Percentiles rank a stretch among this genome's conserved stretches.
Evolutionary conservation across 2,329 filamentous ascomycete genomes (phyloP).

Genomic region (Talaromyces marneffei): DNA sequence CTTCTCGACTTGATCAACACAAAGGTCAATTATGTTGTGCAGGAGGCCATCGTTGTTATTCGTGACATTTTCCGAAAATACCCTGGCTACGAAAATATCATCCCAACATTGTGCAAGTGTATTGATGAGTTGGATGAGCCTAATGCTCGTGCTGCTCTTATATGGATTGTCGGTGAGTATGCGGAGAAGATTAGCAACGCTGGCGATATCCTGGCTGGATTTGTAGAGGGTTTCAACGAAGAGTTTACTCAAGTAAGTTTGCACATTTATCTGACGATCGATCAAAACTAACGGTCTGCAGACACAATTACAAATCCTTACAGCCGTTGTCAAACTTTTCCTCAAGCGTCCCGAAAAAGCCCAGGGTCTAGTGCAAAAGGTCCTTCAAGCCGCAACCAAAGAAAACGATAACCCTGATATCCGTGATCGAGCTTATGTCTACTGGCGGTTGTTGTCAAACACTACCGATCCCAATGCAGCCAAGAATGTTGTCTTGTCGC

Average conservation of each 20-base stretch:
- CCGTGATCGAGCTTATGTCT: conserved; percentile 92
- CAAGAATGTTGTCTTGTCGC: conserved; percentile 87
- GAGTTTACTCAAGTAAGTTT: conserved; percentile 80
- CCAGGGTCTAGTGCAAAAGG: conserved; percentile 86
- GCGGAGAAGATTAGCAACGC: conserved; percentile 99
- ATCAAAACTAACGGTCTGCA: conserved; percentile 33
- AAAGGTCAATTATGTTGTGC: conserved; percentile 98
- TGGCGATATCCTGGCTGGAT: conserved; percentile 84
- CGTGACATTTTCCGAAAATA: conserved; percentile 98
- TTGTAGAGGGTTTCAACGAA: conserved; percentile 91
- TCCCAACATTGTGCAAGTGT: conserved; percentile 89
- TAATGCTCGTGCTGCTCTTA: conserved; percentile 79
- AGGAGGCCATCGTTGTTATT: conserved; percentile 97
- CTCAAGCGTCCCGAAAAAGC: conserved; percentile 91
- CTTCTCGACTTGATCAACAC: conserved; percentile 90
- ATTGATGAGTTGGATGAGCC: conserved; percentile 97
- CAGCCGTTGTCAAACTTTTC: conserved; percentile 94
- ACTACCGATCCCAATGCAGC: conserved; percentile 79
- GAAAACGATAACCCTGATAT: conserved; percentile 98
- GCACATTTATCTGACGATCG: neutral
- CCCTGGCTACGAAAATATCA: conserved; percentile 95
- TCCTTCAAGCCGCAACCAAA: conserved; percentile 83
- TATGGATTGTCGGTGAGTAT: conserved; percentile 99
- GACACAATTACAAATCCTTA: conserved; percentile 97
- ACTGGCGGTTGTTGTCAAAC: conserved; percentile 86